Evolutionary conservation across 495 filamentous ascomycete genomes (phyloP), one percentile per base, ranked within the genome.

Genomic region (Aspergillus nanangensis): DNA sequence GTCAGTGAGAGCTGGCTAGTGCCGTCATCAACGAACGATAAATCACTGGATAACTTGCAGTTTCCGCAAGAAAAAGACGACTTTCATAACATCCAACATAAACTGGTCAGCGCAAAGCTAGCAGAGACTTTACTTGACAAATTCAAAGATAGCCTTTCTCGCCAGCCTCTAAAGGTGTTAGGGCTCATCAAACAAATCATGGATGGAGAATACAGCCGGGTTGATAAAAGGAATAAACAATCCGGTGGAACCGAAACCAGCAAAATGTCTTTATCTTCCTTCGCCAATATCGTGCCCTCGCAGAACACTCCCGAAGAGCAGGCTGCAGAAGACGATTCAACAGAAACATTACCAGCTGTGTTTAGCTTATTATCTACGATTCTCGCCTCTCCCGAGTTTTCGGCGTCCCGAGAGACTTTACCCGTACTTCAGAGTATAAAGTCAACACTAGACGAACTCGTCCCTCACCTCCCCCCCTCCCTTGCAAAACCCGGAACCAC

Each of bases 351-450:
- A 2, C 63, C 77, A 2, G 71, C 82, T 7, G 79, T 81, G 1
- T 75, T 89, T 36, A 87, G 83, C 48, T 62, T 89, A 13, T 62
- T 89, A 4, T 86, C 83, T 38, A 78, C 82, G 24, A 71, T 87
- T 20, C 52, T 88, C 27, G 80, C 84, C 1, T 78, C 79, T 4
- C 72, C 82, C 0, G 79, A 75, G 15, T 87, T 85, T 46, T 70
- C 73, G 15, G 72, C 66, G 20, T 73, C 75, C 0, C 53, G 65
- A 15, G 71, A 79, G 9, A 69, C 67, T 3, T 47, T 71, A 3
- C 57, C 62, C 9, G 41, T 71, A 7, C 60, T 87, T 0, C 50
- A 60, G 3, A 63, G 59, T 9, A 76, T 88, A 34, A 81, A 84
- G 49, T 38, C 51, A 71, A 41, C 63, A 61, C 23, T 71, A 23